Conservation (phyloP, 2,329 filamentous ascomycete species). For the Epichloe scottii region DNA sequence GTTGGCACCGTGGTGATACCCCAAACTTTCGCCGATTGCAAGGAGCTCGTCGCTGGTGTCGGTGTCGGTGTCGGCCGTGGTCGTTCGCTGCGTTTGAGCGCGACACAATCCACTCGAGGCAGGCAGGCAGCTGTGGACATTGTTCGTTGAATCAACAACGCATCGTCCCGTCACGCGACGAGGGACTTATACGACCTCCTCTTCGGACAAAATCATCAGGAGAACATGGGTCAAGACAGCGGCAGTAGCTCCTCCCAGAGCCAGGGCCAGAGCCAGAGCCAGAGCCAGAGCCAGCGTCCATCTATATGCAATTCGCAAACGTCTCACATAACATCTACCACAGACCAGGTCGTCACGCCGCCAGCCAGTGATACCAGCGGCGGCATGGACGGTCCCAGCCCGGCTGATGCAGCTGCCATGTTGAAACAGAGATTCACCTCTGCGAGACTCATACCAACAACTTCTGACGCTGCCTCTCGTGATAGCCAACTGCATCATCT, state of each 20-base stretch:
- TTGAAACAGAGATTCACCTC: conserved; percentile 5
- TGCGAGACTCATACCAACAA: neutral
- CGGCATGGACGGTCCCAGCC: conserved; percentile 6
- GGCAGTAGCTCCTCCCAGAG: conserved; percentile 8
- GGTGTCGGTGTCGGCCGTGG: too few relatives aligned
- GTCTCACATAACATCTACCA: conserved; percentile 14
- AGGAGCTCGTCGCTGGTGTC: too few relatives aligned
- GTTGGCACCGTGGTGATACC: neutral
- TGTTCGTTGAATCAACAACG: neutral
- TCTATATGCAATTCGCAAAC: conserved; percentile 15
- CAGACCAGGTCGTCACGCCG: conserved; percentile 18
- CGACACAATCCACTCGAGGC: neutral
- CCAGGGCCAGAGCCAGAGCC: neutral
- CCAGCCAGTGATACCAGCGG: conserved; percentile 14
- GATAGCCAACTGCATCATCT: conserved; percentile 44
- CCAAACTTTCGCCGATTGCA: neutral
- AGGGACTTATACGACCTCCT: neutral
- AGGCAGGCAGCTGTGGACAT: neutral
- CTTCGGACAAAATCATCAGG: too few relatives aligned
- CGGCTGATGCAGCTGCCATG: conserved; percentile 10
- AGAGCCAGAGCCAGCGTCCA: conserved; percentile 5
- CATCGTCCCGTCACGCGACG: neutral
- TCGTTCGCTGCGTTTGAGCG: neutral
- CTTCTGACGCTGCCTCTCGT: conserved; percentile 29
- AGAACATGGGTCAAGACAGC: neutral